These are phyloP conservation scores for Pterulicium gracile DNA, from an alignment of 1,284 basidiomycete species.

Conservation along the genomic window DNA sequence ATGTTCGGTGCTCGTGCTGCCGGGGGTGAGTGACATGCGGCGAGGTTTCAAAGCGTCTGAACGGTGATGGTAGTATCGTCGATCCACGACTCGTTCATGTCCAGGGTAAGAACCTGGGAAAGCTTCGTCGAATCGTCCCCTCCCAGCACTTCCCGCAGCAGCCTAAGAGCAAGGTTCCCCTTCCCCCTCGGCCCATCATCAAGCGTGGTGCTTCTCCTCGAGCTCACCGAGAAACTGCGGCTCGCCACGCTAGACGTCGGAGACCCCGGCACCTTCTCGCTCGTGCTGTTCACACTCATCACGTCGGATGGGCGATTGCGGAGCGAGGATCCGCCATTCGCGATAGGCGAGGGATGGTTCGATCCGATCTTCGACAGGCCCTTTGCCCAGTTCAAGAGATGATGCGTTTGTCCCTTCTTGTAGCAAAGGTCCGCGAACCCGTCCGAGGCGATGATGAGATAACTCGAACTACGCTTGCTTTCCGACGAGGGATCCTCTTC, in stretches of 20 bases:
- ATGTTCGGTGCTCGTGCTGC: background rate
- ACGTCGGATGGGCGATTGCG: conserved; percentile 6
- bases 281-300: conserved; percentile 11
- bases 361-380: conserved; percentile 23
- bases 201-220: conserved; percentile 10
- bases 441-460: conserved; percentile 55
- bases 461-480: conserved; percentile 32
- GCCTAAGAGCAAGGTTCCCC: conserved; percentile 40
- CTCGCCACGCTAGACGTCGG: conserved; percentile 4
- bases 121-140: conserved; percentile 41
- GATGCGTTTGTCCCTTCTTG: conserved; percentile 27
- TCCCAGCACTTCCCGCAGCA: conserved; percentile 49
- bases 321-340: conserved; percentile 5
- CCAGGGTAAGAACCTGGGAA: conserved; percentile 51
- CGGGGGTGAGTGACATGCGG: background rate
- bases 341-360: too few relatives aligned
- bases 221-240: background rate
- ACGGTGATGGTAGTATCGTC: conserved; percentile 64
- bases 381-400: conserved; percentile 39
- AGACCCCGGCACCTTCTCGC: conserved; percentile 6
- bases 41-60: conserved; percentile 25
- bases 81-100: conserved; percentile 57
- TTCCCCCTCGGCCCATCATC: conserved; percentile 7
- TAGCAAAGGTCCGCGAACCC: conserved; percentile 55
- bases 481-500: too few relatives aligned